Conservation (phyloP, 1,284 basidiomycete species). For the Pseudozyma pruni region DNA sequence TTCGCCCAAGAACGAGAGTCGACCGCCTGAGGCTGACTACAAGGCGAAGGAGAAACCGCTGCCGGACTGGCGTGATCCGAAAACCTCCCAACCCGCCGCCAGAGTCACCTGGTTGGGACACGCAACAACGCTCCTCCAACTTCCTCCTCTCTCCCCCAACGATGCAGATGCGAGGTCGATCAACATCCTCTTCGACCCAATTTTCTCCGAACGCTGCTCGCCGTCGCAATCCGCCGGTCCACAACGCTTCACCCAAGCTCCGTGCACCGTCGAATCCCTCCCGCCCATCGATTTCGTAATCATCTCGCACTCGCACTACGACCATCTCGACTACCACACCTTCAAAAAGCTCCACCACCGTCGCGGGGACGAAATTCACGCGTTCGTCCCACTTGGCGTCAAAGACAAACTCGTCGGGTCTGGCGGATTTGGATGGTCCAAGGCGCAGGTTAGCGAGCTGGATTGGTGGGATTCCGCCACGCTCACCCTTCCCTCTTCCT, state of each 20-base stretch:
- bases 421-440: conserved; percentile 39
- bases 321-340: conserved; percentile 63
- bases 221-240: conserved; percentile 61
- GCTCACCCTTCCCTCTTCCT: conserved; percentile 3
- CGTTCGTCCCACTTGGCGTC: conserved; percentile 59
- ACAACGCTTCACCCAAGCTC: conserved; percentile 50
- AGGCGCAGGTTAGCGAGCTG: conserved; percentile 51
- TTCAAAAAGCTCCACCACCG: conserved; percentile 44
- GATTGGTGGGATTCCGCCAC: conserved; percentile 65
- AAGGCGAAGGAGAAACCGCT: conserved; percentile 14
- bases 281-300: conserved; percentile 60
- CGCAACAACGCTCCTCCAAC: conserved; percentile 57
- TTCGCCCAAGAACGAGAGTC: neutral
- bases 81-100: conserved; percentile 11
- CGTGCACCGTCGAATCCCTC: conserved; percentile 52
- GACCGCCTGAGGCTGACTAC: conserved; percentile 11
- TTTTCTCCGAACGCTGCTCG: conserved; percentile 64
- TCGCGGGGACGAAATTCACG: conserved; percentile 38
- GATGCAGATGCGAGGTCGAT: conserved; percentile 20
- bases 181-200: conserved; percentile 62
- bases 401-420: conserved; percentile 49
- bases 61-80: conserved; percentile 32
- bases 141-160: conserved; percentile 33
- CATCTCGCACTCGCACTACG: conserved; percentile 66
- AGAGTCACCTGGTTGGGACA: conserved; percentile 64